Evolutionary conservation across 2,329 filamentous ascomycete species (phyloP).

Genomic region (Colletotrichum endophyticum): DNA sequence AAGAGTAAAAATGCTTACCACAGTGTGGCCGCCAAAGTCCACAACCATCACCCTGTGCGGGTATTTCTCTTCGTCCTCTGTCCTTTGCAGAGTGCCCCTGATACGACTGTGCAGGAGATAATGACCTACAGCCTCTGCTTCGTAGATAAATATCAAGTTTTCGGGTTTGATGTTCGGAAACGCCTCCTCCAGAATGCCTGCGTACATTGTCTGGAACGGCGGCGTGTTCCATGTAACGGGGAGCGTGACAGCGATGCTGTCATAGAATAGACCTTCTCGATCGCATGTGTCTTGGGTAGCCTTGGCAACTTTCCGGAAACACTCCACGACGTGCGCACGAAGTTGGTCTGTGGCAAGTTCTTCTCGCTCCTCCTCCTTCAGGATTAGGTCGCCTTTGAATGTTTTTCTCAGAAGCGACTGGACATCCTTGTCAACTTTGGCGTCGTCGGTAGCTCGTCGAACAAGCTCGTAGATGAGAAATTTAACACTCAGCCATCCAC

Average conservation of each 20-base stretch:
- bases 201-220: not conserved
- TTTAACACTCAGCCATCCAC: not conserved
- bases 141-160: not conserved
- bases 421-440: not conserved
- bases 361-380: not conserved
- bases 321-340: not conserved
- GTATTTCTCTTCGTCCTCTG: not conserved
- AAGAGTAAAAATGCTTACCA: accelerated
- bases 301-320: not conserved
- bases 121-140: not conserved
- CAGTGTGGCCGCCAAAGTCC: not conserved
- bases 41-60: accelerated
- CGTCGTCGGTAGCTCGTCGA: not conserved
- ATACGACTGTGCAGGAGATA: not conserved
- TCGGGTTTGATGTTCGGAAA: not conserved
- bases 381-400: not conserved
- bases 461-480: not conserved
- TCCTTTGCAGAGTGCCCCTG: not conserved
- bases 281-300: not conserved
- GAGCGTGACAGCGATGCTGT: not conserved
- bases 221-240: not conserved
- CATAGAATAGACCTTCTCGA: not conserved
- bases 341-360: not conserved
- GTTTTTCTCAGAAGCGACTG: not conserved
- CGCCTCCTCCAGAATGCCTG: not conserved